A percentile compares a stretch with the other conserved stretches of the same genome.
phyloP scores from a whole-genome alignment of 2,329 filamentous ascomycete genomes.

The Neonectria ditissima region DNA sequence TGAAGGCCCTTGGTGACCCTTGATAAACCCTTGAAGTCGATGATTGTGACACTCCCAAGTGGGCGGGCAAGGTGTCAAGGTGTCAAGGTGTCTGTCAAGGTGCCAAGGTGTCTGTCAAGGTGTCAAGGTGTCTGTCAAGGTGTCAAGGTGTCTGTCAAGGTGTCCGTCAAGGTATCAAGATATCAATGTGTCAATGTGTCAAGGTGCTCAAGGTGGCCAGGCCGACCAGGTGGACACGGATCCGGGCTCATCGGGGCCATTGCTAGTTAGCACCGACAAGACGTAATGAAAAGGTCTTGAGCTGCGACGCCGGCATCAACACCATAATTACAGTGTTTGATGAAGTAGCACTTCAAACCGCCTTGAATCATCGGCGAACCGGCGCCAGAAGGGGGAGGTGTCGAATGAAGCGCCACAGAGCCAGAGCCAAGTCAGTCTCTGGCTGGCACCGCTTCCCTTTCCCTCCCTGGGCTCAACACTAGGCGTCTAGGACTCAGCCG shows the following conservation, averaged over 20 bases:
- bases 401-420: slow-evolving; percentile 17
- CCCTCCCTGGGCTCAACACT: background rate
- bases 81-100: slow-evolving; percentile 5
- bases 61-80: slow-evolving; percentile 5
- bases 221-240: slow-evolving; percentile 10
- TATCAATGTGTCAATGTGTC: background rate
- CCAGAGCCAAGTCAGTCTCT: background rate
- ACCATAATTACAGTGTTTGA: slow-evolving; percentile 39
- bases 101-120: slow-evolving; percentile 9
- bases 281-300: slow-evolving; percentile 17
- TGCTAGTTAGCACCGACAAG: slow-evolving; percentile 24
- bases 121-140: slow-evolving; percentile 8
- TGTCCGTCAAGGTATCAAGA: slow-evolving; percentile 8
- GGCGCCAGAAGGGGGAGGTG: slow-evolving; percentile 17
- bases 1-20: slow-evolving; percentile 6
- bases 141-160: slow-evolving; percentile 2
- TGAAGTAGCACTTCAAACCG: slow-evolving; percentile 20
- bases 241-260: slow-evolving; percentile 26
- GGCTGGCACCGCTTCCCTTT: background rate
- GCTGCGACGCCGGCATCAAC: slow-evolving; percentile 18
- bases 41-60: slow-evolving; percentile 27
- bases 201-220: background rate
- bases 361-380: slow-evolving; percentile 18
- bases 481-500: background rate
- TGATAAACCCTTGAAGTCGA: slow-evolving; percentile 30